These are phyloP conservation scores for Nakaseomyces sp. DNA, from an alignment of 1,139 yeast genomes.

Conservation along the genomic window DNA sequence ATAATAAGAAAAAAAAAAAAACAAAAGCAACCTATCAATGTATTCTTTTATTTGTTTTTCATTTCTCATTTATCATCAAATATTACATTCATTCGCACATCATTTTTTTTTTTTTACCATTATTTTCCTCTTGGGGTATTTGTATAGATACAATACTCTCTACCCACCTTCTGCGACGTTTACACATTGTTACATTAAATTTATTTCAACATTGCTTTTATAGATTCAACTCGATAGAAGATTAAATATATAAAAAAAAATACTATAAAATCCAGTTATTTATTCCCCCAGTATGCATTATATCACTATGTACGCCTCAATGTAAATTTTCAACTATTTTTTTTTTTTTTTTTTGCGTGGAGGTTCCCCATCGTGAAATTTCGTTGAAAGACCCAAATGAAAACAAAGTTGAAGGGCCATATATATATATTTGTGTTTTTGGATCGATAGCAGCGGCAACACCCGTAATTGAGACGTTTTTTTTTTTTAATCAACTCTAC, in stretches of 20 bases:
- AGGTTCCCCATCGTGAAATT: too few species aligned
- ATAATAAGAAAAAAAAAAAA: conserved; percentile 6
- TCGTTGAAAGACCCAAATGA: neutral
- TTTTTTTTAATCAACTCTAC: too few species aligned
- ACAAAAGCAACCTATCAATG: neutral
- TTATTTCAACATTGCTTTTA: conserved; percentile 3
- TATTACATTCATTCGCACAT: neutral
- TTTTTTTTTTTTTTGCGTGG: neutral
- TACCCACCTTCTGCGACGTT: too few species aligned
- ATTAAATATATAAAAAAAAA: neutral
- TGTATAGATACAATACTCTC: too few species aligned
- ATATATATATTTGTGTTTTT: too few species aligned
- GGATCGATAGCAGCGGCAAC: too few species aligned
- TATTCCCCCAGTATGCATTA: too few species aligned
- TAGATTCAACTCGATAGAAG: conserved; percentile 5
- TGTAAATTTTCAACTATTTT: too few species aligned
- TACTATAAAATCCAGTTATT: neutral
- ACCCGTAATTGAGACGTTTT: too few species aligned
- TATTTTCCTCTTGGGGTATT: neutral
- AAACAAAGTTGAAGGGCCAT: neutral
- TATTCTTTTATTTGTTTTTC: neutral
- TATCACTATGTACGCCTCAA: neutral
- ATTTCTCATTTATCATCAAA: neutral
- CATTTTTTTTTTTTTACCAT: neutral
- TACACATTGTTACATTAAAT: too few species aligned